phyloP scores from a whole-genome alignment of 139 green algal genomes.

The Diplosphaera chodatii region DNA sequence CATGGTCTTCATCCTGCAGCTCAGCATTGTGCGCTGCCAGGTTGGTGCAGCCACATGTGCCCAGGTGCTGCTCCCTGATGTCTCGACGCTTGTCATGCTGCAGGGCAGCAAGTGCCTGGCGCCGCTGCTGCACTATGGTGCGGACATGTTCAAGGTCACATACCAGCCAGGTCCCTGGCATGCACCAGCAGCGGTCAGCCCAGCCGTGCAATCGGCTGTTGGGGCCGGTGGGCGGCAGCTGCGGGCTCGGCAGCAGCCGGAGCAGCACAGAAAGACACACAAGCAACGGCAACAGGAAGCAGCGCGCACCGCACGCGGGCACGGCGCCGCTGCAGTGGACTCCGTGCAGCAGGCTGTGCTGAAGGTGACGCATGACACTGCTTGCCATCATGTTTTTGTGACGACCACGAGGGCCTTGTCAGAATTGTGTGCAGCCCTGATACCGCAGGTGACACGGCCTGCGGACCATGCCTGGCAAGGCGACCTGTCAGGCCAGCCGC shows the following conservation, averaged over 20 bases:
- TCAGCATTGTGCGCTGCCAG: too few species aligned
- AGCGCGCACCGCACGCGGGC: neutral
- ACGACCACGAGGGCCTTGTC: too few species aligned
- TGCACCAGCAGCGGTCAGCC: neutral
- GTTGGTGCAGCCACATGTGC: too few species aligned
- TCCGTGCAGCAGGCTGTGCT: too few species aligned
- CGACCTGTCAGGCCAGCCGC: neutral
- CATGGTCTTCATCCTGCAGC: too few species aligned
- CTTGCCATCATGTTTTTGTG: too few species aligned
- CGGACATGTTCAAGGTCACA: neutral
- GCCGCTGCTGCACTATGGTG: neutral
- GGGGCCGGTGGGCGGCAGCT: neutral
- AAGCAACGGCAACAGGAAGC: neutral
- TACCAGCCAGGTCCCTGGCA: neutral
- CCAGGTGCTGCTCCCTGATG: too few species aligned
- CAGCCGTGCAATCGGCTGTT: neutral
- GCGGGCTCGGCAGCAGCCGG: too few species aligned
- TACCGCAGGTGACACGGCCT: too few species aligned
- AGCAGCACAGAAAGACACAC: neutral
- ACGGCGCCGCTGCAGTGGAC: too few species aligned
- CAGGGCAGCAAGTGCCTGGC: neutral
- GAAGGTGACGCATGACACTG: too few species aligned
- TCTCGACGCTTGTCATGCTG: neutral
- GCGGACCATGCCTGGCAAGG: neutral
- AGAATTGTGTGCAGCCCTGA: too few species aligned